Evolutionary conservation across 2,329 filamentous ascomycete species (phyloP), one percentile per base, ranked within the genome.

Genomic region (Cryphonectria carpinicola): DNA sequence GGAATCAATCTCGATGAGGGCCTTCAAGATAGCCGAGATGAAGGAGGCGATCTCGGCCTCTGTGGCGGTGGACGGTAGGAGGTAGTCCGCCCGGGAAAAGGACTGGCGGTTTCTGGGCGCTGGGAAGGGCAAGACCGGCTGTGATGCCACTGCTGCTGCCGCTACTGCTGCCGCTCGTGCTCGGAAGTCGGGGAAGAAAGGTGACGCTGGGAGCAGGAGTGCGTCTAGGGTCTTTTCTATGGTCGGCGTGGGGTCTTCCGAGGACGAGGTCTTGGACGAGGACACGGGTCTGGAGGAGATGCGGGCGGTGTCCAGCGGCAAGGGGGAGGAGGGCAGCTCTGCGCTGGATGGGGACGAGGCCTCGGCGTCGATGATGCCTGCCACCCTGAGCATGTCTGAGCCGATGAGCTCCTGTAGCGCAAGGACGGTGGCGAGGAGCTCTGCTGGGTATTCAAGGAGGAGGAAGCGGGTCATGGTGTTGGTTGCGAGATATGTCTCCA

Each of bases 381-480:
- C 87, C 7, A 91, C 83, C 76, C 88, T 89, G 78, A 91, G 81
- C 32, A 88, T 76, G 46, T 88, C 84, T 1, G 81, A 80, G 2
- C 89, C 89, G 6, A 89, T 81, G 6, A 91, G 81, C 66, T 83
- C 83, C 72, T 89, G 88, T 6, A 91, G 78, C 0, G 88, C 87
- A 5, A 90, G 76, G 1, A 90, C 81, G 3, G 88, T 88, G 2
- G 84, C 75, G 1, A 91, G 81, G 72, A 90, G 86, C 65, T 86
- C 84, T 0, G 85, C 79, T 0, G 88, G 84, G 72, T 88, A 91
- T 69, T 90, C 86, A 11, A 91, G 80, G 6, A 91, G 77, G 0
- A 91, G 82, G 70, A 90, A 86, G 13, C 85, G 84, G 28, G 87
- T 85, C 52, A 84, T 80, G 2, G 83, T 76, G 73, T 90, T 86